Base-by-base conservation (phyloP, 768 basidiomycete species). In the Suillus plorans region DNA sequence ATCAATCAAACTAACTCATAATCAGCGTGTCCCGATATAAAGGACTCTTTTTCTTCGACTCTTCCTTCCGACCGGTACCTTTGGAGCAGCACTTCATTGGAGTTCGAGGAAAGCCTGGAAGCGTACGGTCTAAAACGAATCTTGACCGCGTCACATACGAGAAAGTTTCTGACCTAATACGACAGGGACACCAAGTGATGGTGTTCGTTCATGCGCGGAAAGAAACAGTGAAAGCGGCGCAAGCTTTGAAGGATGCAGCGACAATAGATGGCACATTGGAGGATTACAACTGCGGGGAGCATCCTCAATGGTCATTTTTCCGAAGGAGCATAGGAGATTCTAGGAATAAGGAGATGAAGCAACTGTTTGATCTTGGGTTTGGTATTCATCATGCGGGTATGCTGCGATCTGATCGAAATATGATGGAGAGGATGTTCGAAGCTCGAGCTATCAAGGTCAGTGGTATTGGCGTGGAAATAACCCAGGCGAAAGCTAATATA, bases 331-430 rank as follows among this genome's bases (percentile, higher is more conserved):
- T 99, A 45, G 86, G 89, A 4, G 85, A 86, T 65, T 96, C 94
- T 20, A 82, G 89, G 68, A 99, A 99, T 74, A 94, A 93, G 74
- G 97, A 99, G 78, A 94, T 99, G 95, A 97, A 92, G 75, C 86
- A 91, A 69, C 82, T 99, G 18, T 97, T 97, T 70, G 92, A 95
- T 64, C 76, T 79, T 67, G 97, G 97, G 5, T 96, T 99, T 73
- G 97, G 96, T 13, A 98, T 99, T 55, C 97, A 98, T 76, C 97
- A 99, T 77, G 97, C 97, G 44, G 97, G 97, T 4, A 99, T 99
- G 97, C 78, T 99, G 66, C 83, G 97, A 56, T 86, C 89, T 8
- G 97, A 99, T 73, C 83, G 97, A 68, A 98, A 94, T 74, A 86
- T 98, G 82, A 95, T 92, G 87, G 97, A 99, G 77, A 84, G 86